phyloP scores from a whole-genome alignment of 192 early-diverging fungal species.

The Backusella macrospora region DNA sequence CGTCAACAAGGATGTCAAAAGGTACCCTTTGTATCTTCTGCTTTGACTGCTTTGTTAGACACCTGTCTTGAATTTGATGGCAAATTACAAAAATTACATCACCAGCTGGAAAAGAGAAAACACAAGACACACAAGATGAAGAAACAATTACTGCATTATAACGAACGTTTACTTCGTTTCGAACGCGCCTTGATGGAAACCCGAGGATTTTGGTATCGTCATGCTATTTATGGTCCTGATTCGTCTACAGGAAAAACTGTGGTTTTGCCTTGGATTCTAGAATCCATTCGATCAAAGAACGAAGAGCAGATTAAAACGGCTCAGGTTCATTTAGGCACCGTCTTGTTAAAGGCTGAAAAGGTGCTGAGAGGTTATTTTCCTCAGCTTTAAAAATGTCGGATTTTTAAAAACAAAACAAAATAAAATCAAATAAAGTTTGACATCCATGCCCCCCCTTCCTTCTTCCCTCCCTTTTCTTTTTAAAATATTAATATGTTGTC shows the following conservation, averaged over 20 bases:
- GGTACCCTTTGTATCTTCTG: neutral
- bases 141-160: slow-evolving; percentile 29
- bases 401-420: neutral
- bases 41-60: neutral
- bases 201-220: slow-evolving; percentile 62
- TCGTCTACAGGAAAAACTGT: slow-evolving; percentile 41
- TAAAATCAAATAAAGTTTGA: slow-evolving; percentile 14
- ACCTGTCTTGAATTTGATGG: neutral
- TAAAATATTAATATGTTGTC: neutral
- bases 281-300: neutral
- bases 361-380: neutral
- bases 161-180: slow-evolving; percentile 47
- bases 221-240: slow-evolving; percentile 54
- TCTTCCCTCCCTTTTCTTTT: neutral
- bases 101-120: neutral
- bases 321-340: neutral
- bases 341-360: neutral
- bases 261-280: neutral
- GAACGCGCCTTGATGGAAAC: slow-evolving; percentile 58
- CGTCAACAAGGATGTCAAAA: neutral
- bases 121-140: slow-evolving; percentile 13
- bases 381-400: neutral
- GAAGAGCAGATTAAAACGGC: neutral
- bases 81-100: neutral
- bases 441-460: neutral